phyloP scores from a whole-genome alignment of 768 basidiomycete species.

The Leccinum broughii region DNA sequence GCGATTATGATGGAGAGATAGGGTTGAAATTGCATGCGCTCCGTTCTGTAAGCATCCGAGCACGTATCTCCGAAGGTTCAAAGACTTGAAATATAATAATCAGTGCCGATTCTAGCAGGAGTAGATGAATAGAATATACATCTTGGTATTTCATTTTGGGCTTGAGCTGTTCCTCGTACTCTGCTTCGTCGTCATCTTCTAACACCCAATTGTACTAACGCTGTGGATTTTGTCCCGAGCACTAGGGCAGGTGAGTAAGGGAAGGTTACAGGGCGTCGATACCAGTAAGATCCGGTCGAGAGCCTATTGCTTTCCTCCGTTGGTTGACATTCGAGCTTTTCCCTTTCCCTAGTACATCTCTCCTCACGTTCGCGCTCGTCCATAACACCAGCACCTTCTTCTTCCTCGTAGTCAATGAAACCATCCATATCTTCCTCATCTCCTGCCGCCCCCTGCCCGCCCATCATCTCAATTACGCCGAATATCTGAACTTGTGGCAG shows the following conservation, averaged over 20 bases:
- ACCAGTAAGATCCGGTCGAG: slow-evolving; percentile 70
- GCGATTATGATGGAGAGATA: slow-evolving; percentile 62
- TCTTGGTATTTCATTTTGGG: slow-evolving; percentile 83
- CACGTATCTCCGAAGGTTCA: slow-evolving; percentile 94
- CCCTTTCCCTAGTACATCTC: slow-evolving; percentile 58
- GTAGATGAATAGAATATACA: slow-evolving; percentile 41
- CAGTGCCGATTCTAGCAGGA: slow-evolving; percentile 5
- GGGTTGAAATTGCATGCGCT: slow-evolving; percentile 89
- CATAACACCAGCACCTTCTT: slow-evolving; percentile 78
- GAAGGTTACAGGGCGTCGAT: slow-evolving; percentile 55
- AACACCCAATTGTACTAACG: slow-evolving; percentile 95
- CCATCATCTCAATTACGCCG: slow-evolving; percentile 83
- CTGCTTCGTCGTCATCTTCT: slow-evolving; percentile 68
- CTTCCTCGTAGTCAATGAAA: slow-evolving; percentile 78
- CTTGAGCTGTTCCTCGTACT: slow-evolving; percentile 51
- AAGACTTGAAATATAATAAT: slow-evolving; percentile 68
- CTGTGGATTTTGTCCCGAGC: slow-evolving; percentile 96
- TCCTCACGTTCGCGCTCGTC: slow-evolving; percentile 79
- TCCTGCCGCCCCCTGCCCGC: slow-evolving; percentile 40
- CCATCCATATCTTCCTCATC: slow-evolving; percentile 70
- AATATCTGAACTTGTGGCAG: slow-evolving; percentile 55
- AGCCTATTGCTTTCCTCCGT: slow-evolving; percentile 60
- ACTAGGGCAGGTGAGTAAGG: slow-evolving; percentile 41
- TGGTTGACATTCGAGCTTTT: slow-evolving; percentile 57
- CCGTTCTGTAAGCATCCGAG: slow-evolving; percentile 86